phyloP scores from a whole-genome alignment of 2,329 filamentous ascomycete species.

The Coleophoma crateriformis region DNA sequence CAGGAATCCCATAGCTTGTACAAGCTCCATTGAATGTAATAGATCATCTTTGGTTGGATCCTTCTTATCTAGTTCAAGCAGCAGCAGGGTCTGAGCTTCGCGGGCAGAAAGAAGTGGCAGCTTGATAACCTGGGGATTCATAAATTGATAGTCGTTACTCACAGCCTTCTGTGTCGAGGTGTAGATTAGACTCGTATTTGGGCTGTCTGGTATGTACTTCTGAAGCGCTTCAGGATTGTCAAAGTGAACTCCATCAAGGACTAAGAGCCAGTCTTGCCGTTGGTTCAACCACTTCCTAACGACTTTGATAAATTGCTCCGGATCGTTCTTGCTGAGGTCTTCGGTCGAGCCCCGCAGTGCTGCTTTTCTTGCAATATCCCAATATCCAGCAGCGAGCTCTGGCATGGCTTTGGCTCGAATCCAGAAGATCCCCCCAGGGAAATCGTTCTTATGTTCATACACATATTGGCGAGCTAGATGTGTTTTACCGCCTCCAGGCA shows the following conservation, averaged over 20 bases:
- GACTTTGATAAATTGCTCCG: slow-evolving; percentile 43
- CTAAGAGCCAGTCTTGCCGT: slow-evolving; percentile 59
- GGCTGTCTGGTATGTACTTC: slow-evolving; percentile 59
- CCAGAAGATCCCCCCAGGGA: slow-evolving; percentile 66
- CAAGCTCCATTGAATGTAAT: slow-evolving; percentile 53
- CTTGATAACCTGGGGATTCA: slow-evolving; percentile 51
- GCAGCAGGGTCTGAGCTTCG: slow-evolving; percentile 55
- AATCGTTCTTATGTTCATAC: slow-evolving; percentile 51
- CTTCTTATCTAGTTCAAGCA: slow-evolving; percentile 56
- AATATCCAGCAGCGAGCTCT: slow-evolving; percentile 56
- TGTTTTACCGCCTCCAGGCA: slow-evolving; percentile 63
- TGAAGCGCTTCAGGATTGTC: slow-evolving; percentile 48
- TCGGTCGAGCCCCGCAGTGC: slow-evolving; percentile 34
- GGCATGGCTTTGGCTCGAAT: slow-evolving; percentile 54
- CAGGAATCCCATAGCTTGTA: slow-evolving; percentile 57
- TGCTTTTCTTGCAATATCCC: slow-evolving; percentile 57
- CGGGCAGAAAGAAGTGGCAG: slow-evolving; percentile 47
- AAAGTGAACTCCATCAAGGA: slow-evolving; percentile 63
- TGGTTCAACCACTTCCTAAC: slow-evolving; percentile 58
- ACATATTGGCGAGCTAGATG: slow-evolving; percentile 65
- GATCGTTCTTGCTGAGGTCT: slow-evolving; percentile 23
- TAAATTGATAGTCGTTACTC: slow-evolving; percentile 49
- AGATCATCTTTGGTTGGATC: slow-evolving; percentile 49
- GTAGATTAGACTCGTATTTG: slow-evolving; percentile 60
- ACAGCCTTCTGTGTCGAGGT: slow-evolving; percentile 58